These are phyloP conservation scores for Bombardia bombarda DNA, from an alignment of 495 filamentous ascomycete genomes.

Conservation along the genomic window DNA sequence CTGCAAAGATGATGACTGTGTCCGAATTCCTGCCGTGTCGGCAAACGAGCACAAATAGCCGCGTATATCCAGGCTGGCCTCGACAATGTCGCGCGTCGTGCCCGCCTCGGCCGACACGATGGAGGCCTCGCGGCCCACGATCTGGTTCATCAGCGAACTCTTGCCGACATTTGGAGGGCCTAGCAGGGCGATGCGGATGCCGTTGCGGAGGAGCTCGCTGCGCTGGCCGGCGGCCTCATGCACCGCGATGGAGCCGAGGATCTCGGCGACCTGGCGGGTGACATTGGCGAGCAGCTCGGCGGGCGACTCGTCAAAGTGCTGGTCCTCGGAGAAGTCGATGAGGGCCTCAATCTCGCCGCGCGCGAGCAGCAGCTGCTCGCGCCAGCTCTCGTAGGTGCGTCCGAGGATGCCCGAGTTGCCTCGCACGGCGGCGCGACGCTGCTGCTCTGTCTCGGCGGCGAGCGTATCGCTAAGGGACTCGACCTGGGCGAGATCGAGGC, in stretches of 20 bases:
- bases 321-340: slow-evolving; percentile 96
- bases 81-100: slow-evolving; percentile 89
- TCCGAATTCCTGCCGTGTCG: slow-evolving; percentile 82
- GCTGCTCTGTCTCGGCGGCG: slow-evolving; percentile 85
- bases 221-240: slow-evolving; percentile 71
- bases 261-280: slow-evolving; percentile 47
- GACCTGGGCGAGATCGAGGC: slow-evolving; percentile 85
- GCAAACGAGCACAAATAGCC: slow-evolving; percentile 85
- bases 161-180: slow-evolving; percentile 95
- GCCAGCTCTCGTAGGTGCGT: slow-evolving; percentile 80
- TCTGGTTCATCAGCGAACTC: slow-evolving; percentile 81
- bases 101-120: slow-evolving; percentile 91
- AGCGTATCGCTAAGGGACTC: slow-evolving; percentile 84
- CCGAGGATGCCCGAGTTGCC: slow-evolving; percentile 63
- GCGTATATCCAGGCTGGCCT: slow-evolving; percentile 81
- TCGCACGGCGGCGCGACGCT: slow-evolving; percentile 75
- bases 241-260: slow-evolving; percentile 53
- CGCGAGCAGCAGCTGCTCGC: slow-evolving; percentile 65
- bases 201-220: slow-evolving; percentile 77
- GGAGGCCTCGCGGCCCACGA: slow-evolving; percentile 89
- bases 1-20: slow-evolving; percentile 15
- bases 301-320: slow-evolving; percentile 89
- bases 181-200: slow-evolving; percentile 77
- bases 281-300: slow-evolving; percentile 62
- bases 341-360: slow-evolving; percentile 89